Conservation (phyloP, 441 rosid genomes). For the Erodium moschatum region DNA sequence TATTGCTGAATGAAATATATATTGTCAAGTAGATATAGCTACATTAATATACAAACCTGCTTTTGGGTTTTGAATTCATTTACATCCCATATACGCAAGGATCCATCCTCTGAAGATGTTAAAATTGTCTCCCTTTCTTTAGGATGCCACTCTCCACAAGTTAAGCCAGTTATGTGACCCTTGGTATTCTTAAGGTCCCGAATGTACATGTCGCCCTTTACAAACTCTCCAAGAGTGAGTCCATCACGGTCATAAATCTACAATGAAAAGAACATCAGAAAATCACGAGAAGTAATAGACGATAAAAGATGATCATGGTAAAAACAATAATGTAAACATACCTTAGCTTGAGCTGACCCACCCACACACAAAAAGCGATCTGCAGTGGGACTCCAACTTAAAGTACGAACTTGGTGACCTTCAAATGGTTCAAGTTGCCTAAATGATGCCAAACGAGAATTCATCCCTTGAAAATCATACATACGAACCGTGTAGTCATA, state of each 20-base stretch:
- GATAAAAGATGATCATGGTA: neutral
- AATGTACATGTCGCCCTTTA: slow-evolving; percentile 95
- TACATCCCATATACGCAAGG: slow-evolving; percentile 93
- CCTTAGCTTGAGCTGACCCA: slow-evolving; percentile 99
- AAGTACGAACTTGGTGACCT: slow-evolving; percentile 86
- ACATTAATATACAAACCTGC: slow-evolving; percentile 40
- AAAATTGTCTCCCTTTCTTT: slow-evolving; percentile 70
- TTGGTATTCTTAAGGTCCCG: slow-evolving; percentile 95
- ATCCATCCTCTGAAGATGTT: slow-evolving; percentile 96
- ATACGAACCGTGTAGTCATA: slow-evolving; percentile 84
- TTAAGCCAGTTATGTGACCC: slow-evolving; percentile 87
- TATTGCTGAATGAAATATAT: neutral
- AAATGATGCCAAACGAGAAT: slow-evolving; percentile 75
- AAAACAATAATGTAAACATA: slow-evolving; percentile 16
- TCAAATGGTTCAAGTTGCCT: slow-evolving; percentile 89
- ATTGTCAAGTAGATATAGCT: neutral
- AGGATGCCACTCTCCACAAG: slow-evolving; percentile 97
- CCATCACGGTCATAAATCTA: slow-evolving; percentile 97
- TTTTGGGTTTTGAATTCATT: slow-evolving; percentile 90
- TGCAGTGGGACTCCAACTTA: slow-evolving; percentile 94
- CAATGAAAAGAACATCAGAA: slow-evolving; percentile 15
- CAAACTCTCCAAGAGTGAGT: slow-evolving; percentile 82
- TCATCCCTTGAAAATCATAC: slow-evolving; percentile 99
- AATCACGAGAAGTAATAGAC: slow-evolving; percentile 6
- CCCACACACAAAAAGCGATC: slow-evolving; percentile 80